Evolutionary conservation across 371 early-diverging fungal species (phyloP), one percentile per base, ranked within the genome.

Genomic region (Aphelidium insulamus): DNA sequence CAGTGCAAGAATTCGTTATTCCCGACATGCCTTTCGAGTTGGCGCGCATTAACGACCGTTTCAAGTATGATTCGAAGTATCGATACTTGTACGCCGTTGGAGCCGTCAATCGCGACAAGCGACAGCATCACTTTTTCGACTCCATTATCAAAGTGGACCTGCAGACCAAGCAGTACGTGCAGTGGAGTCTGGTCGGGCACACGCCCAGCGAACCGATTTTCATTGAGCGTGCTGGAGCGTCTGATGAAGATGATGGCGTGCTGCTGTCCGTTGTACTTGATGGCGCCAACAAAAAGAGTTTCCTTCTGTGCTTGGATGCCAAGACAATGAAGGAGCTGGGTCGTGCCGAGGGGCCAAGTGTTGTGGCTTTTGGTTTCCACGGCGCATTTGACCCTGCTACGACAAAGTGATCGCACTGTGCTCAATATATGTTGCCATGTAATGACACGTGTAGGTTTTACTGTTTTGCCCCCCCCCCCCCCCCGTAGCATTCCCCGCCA

Each of bases 131-230:
- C 51, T 34, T 33, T 20, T 44, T 45, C 11, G 59, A 58, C n/a
- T 34, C 45, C 1, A 35, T 66, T 11, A 40, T 58, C 39, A 63
- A 63, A 32, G 43, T 63, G 3, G 52, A 62, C 34, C 17, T 55
- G n/a, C 32, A 48, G 5, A 43, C 33, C 16, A 41, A 40, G 2
- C 33, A 16, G 37, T 33, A 21, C 19, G 41, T 25, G 21, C 50
- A 48, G 32, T 59, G 60, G 60, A 16, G 45, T 1, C 32, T 42
- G 30, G 48, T 50, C 10, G 57, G 60, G 0, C 59, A 52, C 20
- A 43, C 46, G 5, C 67, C 66, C 12, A 58, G 63, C 10, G 69
- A 70, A 25, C 69, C 73, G 0, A 55, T 72, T n/a, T 70, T 72
- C 52, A 62, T 68, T 6, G 55, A 59, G 2, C 44, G 48, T 0